Evolutionary conservation across 2,329 filamentous ascomycete species (phyloP).

Genomic region (Arthrobotrys sinensis): DNA sequence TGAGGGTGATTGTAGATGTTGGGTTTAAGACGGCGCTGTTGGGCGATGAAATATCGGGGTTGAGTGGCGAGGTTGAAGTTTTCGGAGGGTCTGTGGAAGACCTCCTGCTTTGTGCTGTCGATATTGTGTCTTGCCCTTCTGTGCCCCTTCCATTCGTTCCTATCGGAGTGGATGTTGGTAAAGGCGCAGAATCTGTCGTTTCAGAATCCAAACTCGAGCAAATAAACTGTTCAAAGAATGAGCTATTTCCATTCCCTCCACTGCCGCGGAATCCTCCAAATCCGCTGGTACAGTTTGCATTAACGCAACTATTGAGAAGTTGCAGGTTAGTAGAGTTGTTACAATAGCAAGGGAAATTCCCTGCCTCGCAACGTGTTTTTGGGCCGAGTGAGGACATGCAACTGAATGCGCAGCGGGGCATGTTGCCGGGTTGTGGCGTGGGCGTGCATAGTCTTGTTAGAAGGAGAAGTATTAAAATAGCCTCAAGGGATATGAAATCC

Average conservation of each 20-base stretch:
- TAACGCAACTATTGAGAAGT: conserved; percentile 35
- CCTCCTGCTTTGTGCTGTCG: neutral
- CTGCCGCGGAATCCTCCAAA: conserved; percentile 23
- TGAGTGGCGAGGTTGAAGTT: neutral
- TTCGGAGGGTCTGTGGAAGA: neutral
- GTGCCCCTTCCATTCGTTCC: neutral
- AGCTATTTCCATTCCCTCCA: neutral
- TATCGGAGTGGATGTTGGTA: neutral
- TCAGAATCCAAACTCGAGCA: conserved; percentile 34
- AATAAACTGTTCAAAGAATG: conserved; percentile 32
- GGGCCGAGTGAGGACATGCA: conserved; percentile 38
- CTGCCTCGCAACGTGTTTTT: conserved; percentile 38
- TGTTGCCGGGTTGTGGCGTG: conserved; percentile 29
- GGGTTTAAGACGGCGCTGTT: neutral
- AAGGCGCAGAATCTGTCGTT: neutral
- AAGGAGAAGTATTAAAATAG: neutral
- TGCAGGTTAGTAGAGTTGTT: conserved; percentile 42
- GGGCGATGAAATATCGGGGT: neutral
- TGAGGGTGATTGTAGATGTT: neutral
- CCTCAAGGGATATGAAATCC: neutral
- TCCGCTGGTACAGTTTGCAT: conserved; percentile 32
- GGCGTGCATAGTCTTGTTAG: conserved; percentile 4
- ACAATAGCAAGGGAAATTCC: conserved; percentile 50
- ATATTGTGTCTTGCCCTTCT: neutral
- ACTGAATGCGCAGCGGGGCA: conserved; percentile 38